Percentiles rank a stretch among this genome's conserved stretches.
Evolutionary conservation across 2,329 filamentous ascomycete genomes (phyloP).

Genomic region (Fusarium secorum): DNA sequence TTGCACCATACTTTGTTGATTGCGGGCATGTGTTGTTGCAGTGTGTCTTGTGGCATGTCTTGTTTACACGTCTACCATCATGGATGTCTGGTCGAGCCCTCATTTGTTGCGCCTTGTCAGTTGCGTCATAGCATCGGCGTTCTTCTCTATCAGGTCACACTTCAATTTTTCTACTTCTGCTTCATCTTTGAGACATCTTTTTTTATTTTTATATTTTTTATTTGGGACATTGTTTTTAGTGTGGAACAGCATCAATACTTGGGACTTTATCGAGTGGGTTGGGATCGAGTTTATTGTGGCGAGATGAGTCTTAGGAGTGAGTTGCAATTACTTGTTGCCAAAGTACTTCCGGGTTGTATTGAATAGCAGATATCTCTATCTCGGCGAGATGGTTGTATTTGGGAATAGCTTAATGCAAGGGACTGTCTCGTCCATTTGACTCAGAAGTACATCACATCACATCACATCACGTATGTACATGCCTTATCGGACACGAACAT

Average conservation of each 20-base stretch:
- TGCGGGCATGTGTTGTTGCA: neutral
- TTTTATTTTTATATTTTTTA: neutral
- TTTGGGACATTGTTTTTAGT: neutral
- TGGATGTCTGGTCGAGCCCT: neutral
- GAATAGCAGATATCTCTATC: neutral
- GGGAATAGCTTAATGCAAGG: neutral
- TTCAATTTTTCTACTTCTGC: neutral
- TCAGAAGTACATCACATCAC: neutral
- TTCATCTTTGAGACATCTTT: neutral
- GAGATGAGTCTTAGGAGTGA: neutral
- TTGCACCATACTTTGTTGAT: neutral
- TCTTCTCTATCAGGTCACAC: conserved; percentile 2
- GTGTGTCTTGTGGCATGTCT: neutral
- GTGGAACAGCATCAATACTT: conserved; percentile 14
- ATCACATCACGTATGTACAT: neutral
- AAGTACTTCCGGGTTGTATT: neutral
- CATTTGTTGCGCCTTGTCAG: conserved; percentile 9
- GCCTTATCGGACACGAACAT: neutral
- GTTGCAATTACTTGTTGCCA: neutral
- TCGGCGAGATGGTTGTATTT: neutral
- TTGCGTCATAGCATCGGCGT: conserved; percentile 43
- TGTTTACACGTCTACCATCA: neutral
- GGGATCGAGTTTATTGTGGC: neutral
- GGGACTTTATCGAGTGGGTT: neutral
- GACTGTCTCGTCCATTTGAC: neutral